Evolutionary conservation across 257 asterid species (phyloP).

Genomic region (Galeopsis tetrahit): DNA sequence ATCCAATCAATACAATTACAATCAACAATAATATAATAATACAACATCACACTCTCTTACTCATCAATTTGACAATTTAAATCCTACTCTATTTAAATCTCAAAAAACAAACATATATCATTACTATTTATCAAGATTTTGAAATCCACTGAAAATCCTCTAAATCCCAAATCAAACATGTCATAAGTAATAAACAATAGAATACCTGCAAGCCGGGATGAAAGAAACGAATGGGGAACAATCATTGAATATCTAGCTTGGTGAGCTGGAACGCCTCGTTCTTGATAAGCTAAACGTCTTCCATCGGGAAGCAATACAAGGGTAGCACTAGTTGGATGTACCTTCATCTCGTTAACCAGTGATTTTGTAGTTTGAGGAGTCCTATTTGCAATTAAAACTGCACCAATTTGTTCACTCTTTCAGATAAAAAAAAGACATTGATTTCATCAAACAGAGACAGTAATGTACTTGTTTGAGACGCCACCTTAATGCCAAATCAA

Average conservation of each 20-base stretch:
- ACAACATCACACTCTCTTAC: too few relatives aligned
- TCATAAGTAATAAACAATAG: background rate
- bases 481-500: conserved; percentile 26
- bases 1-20: too few relatives aligned
- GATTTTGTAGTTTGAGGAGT: conserved; percentile 47
- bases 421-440: conserved; percentile 33
- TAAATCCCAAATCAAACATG: too few relatives aligned
- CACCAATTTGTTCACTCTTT: conserved; percentile 42
- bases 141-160: too few relatives aligned
- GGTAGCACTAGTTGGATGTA: conserved; percentile 78
- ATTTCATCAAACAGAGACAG: conserved; percentile 21
- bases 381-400: conserved; percentile 75
- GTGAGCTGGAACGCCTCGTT: conserved; percentile 80
- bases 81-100: too few relatives aligned
- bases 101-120: too few relatives aligned
- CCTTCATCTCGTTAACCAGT: conserved; percentile 60
- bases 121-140: too few relatives aligned
- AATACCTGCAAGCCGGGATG: conserved; percentile 94
- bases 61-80: too few relatives aligned
- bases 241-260: conserved; percentile 79
- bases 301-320: conserved; percentile 90
- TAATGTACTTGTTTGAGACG: conserved; percentile 24
- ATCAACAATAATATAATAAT: too few relatives aligned
- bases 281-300: conserved; percentile 82
- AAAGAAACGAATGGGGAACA: conserved; percentile 80